Percentiles rank a stretch among this genome's conserved stretches.
These are phyloP conservation scores for Mastigamoeba balamuthi DNA, from an alignment of 78 protist species.

Conservation along the genomic window DNA sequence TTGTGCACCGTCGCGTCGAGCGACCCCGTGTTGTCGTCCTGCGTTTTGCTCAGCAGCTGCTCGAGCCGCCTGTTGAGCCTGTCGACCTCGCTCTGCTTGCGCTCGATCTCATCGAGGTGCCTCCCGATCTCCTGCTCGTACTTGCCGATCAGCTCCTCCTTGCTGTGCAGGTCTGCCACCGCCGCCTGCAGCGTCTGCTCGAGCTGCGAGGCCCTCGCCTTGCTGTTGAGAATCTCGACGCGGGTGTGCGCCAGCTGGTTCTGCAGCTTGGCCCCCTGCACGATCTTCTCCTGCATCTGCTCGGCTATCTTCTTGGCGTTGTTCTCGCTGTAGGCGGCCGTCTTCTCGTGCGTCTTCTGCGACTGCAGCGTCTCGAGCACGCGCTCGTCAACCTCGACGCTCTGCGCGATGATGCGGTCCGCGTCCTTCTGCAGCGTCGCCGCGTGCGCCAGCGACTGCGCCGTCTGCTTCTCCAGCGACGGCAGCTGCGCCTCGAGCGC, in stretches of 20 bases:
- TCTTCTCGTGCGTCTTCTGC: neutral
- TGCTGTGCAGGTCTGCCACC: neutral
- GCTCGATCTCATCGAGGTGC: conserved; percentile 30
- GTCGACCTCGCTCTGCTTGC: conserved; percentile 49
- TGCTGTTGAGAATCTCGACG: conserved; percentile 34
- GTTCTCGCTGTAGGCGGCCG: neutral
- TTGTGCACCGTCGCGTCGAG: conserved; percentile 55
- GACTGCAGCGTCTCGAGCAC: neutral
- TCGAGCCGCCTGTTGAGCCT: conserved; percentile 38
- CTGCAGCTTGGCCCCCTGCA: conserved; percentile 15
- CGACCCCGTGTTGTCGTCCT: conserved; percentile 36
- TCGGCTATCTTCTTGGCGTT: neutral
- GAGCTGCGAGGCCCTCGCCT: conserved; percentile 8
- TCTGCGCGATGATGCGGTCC: neutral
- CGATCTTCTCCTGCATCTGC: neutral
- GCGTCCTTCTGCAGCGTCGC: neutral
- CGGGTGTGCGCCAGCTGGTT: conserved; percentile 33
- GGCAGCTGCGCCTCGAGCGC: neutral
- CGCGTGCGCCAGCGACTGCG: neutral
- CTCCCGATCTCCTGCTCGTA: conserved; percentile 35
- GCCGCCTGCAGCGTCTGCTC: neutral
- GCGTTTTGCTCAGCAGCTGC: neutral
- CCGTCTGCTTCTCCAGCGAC: conserved; percentile 1
- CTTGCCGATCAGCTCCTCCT: conserved; percentile 24
- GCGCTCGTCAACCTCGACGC: neutral